A percentile compares a stretch with the other conserved stretches of the same genome.
phyloP scores from a whole-genome alignment of 345 rosid species.

The Populus pruinosa region DNA sequence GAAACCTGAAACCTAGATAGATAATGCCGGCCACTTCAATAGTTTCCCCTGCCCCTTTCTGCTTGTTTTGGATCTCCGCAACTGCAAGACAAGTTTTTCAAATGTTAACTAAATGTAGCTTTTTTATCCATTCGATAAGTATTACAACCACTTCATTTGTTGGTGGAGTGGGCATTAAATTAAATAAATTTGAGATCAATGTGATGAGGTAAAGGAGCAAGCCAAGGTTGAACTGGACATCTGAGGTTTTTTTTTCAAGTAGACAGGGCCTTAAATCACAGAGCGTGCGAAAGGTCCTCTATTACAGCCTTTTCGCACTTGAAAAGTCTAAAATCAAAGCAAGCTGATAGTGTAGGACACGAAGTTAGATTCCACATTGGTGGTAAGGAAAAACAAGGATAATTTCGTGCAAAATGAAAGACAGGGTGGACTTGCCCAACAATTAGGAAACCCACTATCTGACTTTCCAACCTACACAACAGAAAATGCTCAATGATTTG shows the following conservation, averaged over 20 bases:
- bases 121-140: not conserved
- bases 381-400: not conserved
- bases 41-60: slow-evolving; percentile 18
- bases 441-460: not conserved
- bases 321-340: not conserved
- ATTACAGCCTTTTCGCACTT: not conserved
- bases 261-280: not conserved
- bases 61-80: slow-evolving; percentile 13
- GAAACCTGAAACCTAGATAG: slow-evolving; percentile 6
- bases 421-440: slow-evolving; percentile 8
- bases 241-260: not conserved
- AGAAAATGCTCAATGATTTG: not conserved
- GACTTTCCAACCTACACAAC: slow-evolving; percentile 3
- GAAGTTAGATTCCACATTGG: not conserved
- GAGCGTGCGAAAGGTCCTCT: not conserved
- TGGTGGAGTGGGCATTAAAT: not conserved
- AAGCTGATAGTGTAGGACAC: not conserved
- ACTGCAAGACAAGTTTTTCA: not conserved
- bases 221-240: not conserved
- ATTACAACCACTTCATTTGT: not conserved
- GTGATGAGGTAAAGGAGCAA: not conserved
- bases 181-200: not conserved
- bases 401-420: slow-evolving; percentile 11
- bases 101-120: not conserved
- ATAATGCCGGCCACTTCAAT: slow-evolving; percentile 32